phyloP scores from a whole-genome alignment of 2,329 filamentous ascomycete genomes.

The Cytospora schulzeri region DNA sequence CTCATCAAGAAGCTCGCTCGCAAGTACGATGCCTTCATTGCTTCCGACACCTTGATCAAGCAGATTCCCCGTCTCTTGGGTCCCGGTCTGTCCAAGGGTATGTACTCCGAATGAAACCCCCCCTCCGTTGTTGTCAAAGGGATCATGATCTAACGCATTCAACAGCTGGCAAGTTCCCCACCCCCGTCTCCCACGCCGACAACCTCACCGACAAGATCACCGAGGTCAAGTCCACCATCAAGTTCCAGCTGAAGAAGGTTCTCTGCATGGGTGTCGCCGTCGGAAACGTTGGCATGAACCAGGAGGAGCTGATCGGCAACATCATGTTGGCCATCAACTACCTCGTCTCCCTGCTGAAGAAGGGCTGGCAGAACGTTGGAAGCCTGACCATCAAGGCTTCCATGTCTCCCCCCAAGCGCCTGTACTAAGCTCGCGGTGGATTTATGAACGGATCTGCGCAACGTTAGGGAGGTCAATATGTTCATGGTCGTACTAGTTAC shows the following conservation, averaged over 20 bases:
- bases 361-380: conserved; percentile 99
- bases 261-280: conserved; percentile 99
- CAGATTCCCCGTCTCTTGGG: conserved; percentile 99
- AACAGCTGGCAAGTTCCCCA: conserved; percentile 98
- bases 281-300: conserved; percentile 95
- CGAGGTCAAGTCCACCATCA: conserved; percentile 99
- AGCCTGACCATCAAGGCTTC: conserved; percentile 99
- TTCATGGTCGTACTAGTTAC: background rate
- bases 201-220: conserved; percentile 94
- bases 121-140: background rate
- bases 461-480: conserved; percentile 18
- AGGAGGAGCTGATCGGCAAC: conserved; percentile 96
- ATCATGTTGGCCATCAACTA: conserved; percentile 99
- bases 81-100: conserved; percentile 96
- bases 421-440: conserved; percentile 69
- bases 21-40: conserved; percentile 99
- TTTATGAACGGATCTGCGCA: conserved; percentile 19
- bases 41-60: conserved; percentile 97
- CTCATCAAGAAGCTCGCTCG: conserved; percentile 99
- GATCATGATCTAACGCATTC: background rate
- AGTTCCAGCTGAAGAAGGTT: conserved; percentile 99
- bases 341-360: conserved; percentile 98
- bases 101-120: conserved; percentile 44
- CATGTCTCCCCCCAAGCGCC: conserved; percentile 97
- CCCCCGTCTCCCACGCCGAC: conserved; percentile 94